Base-by-base conservation (phyloP, 176 grass and related monocot species). In the Ampelocalamus luodianensis region DNA sequence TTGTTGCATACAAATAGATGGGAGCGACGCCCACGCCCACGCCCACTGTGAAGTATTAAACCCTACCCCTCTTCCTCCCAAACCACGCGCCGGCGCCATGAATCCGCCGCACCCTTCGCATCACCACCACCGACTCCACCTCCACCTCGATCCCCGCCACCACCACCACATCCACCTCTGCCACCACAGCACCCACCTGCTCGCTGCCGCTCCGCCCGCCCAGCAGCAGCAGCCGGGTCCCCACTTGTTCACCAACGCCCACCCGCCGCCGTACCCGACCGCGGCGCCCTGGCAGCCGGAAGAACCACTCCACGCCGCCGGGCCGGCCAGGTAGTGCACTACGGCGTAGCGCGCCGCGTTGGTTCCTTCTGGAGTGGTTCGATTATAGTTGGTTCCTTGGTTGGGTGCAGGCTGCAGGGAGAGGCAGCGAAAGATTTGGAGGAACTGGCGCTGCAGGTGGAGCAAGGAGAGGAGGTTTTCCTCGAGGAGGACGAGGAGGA, bases 91-190 rank as follows among this genome's bases (percentile, higher is more conserved):
- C 11, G 29, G 6, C 54, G 22, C 45, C 65, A 86, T 90, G 88
- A 48, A 90, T 78, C 79, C 60, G 68, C 48, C 46, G 46, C 81
- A 65, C 3, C 46, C 72, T 59, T 78, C 72, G 1, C 22, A 13
- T 1, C 46, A 79, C 65, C 70, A 79, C 60, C 88, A 70, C 74
- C 79, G 76, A n/a, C 59, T 85, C 70, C 82, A 88, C 49, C 91
- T 83, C 71, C 80, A 89, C 26, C 84, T 82, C 37, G 79, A 89
- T 29, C 85, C 78, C 65, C 71, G 32, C 17, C 88, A 86, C 62
- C 86, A 89, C 54, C 87, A 78, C 58, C 84, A 66, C 61, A 71
- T 80, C 45, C 80, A 82, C 56, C 34, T 85, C 78, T n/a, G 48
- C 79, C 82, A 60, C 76, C 74, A 75, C 48, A 18, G 24, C 67